Evolutionary conservation across 305 asterid species (phyloP).

Genomic region (Rubia peregrina): DNA sequence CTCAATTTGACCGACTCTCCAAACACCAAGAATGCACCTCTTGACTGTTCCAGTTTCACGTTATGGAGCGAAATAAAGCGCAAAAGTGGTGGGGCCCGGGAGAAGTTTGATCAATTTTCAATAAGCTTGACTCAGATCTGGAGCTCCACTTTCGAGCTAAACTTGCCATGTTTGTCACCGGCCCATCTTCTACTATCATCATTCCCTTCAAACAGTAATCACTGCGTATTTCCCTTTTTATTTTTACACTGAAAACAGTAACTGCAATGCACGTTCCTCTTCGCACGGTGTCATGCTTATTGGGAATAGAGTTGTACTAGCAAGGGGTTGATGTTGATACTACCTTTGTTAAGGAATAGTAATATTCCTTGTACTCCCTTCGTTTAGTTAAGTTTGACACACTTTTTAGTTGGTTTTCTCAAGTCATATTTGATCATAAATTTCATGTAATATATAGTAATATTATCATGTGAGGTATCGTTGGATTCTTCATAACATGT

Average conservation of each 20-base stretch:
- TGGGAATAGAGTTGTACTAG: not conserved
- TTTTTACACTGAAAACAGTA: conserved; percentile 6
- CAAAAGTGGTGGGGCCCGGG: too few relatives aligned
- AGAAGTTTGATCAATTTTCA: not conserved
- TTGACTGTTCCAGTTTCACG: not conserved
- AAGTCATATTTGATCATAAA: too few relatives aligned
- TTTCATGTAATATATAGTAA: too few relatives aligned
- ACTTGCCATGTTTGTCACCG: conserved; percentile 2
- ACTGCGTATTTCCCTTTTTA: not conserved
- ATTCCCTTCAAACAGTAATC: not conserved
- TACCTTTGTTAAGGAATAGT: too few relatives aligned
- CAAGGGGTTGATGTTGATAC: not conserved
- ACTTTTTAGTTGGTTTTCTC: too few relatives aligned
- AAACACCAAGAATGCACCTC: not conserved
- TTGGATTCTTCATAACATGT: too few relatives aligned
- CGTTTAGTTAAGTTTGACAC: too few relatives aligned
- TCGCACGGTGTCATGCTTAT: not conserved
- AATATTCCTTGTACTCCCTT: too few relatives aligned
- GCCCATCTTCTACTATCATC: not conserved
- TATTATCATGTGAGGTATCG: too few relatives aligned
- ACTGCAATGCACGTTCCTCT: conserved; percentile 16
- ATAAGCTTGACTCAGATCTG: not conserved
- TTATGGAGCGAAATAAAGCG: too few relatives aligned
- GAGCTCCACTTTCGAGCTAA: conserved; percentile 10
- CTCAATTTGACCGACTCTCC: not conserved